phyloP scores from a whole-genome alignment of 1,284 basidiomycete genomes.

The Tilletia indica region DNA sequence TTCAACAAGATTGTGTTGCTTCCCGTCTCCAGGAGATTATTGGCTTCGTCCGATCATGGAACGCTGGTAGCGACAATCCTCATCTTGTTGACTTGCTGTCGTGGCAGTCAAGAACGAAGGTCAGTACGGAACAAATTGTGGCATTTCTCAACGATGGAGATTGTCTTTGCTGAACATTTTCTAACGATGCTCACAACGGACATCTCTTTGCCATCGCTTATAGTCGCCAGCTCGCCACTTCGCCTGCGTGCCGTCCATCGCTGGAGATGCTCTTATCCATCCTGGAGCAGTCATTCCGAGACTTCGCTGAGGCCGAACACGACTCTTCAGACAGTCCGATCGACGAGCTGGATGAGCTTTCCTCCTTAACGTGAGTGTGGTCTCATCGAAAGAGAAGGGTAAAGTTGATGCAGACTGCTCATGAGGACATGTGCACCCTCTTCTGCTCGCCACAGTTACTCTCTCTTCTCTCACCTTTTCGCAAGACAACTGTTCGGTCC shows the following conservation, averaged over 20 bases:
- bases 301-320: constrained; percentile 9
- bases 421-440: background rate
- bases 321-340: background rate
- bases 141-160: no score
- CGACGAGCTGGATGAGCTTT: constrained; percentile 6
- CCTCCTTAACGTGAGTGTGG: constrained; percentile 4
- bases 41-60: constrained; percentile 15
- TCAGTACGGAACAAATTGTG: background rate
- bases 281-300: constrained; percentile 9
- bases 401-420: no score
- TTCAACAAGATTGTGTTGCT: background rate
- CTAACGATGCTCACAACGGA: no score
- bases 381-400: background rate
- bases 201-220: background rate
- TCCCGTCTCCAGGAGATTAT: constrained; percentile 1
- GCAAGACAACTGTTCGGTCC: constrained; percentile 24
- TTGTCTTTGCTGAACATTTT: no score
- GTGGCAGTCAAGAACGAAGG: constrained; percentile 12
- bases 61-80: constrained; percentile 17
- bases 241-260: background rate
- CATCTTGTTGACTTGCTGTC: constrained; percentile 6
- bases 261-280: constrained; percentile 6
- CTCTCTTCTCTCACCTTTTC: constrained; percentile 35
- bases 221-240: constrained; percentile 5
- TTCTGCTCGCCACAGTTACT: constrained; percentile 27